Conservation (phyloP, 306 rosid species). For the Cucurbita pepo region DNA sequence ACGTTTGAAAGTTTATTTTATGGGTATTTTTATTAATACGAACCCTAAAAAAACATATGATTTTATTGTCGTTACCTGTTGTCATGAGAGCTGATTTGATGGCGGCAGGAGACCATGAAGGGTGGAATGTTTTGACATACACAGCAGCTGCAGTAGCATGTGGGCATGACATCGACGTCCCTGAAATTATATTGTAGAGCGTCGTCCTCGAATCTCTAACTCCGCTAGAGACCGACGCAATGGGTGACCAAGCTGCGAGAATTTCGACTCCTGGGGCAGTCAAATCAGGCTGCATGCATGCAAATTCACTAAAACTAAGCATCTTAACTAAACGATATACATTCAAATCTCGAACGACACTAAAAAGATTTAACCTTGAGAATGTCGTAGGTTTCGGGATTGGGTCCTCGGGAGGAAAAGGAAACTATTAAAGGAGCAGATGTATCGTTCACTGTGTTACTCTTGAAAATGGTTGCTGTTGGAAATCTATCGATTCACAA, state of each 20-base stretch:
- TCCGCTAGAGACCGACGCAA: not conserved
- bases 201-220: conserved; percentile 5
- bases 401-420: conserved; percentile 49
- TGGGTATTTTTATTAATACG: too few species aligned
- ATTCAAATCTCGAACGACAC: too few species aligned
- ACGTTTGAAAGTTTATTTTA: too few species aligned
- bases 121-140: conserved; percentile 18
- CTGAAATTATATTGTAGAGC: conserved; percentile 14
- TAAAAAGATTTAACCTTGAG: conserved; percentile 18
- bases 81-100: conserved; percentile 27
- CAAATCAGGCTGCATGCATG: not conserved
- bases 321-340: too few species aligned
- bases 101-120: conserved; percentile 22
- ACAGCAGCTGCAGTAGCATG: conserved; percentile 16
- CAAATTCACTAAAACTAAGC: not conserved
- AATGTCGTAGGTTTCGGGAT: conserved; percentile 13
- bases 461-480: conserved; percentile 1
- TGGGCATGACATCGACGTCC: conserved; percentile 30
- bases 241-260: too few species aligned
- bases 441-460: not conserved
- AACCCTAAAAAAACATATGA: too few species aligned
- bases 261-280: too few species aligned
- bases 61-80: not conserved
- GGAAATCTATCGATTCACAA: not conserved
- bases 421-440: conserved; percentile 18